Evolutionary conservation across 192 early-diverging fungal species (phyloP), one percentile per base, ranked within the genome.

Genomic region (Mortierella alpina): DNA sequence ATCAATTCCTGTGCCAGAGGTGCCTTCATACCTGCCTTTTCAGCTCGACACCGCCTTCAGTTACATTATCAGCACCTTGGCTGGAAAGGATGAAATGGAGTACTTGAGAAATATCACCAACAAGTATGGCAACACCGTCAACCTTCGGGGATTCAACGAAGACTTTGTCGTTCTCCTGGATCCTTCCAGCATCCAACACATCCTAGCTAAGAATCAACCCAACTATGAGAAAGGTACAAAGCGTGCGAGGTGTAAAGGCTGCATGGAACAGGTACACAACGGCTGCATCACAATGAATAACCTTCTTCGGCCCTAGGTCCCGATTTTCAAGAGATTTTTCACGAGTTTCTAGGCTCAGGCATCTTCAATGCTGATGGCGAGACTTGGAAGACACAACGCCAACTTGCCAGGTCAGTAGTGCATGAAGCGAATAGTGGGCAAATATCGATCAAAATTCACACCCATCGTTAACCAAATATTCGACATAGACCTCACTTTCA

Each of bases 361-460:
- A 93, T 93, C 70, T 93, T 93, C 70, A 91, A 89, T 77, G 81
- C 86, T 4, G 92, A 94, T 63, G 92, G 92, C 18, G 88, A 90
- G 2, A 64, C 69, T 8, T 94, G 92, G 92, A 83, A 83, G 31
- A 71, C 68, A 4, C 90, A 92, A 22, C 82, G 92, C 39, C 92
- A 94, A 59, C 22, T 79, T 11, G 76, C 76, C 11, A 70, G 76
- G 76, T 79, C 65, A 64, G 22, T 56, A 63, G 18, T 62, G 41
- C 8, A 18, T n/a, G 31, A 31, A 3, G 31, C 31, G 31, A 31
- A 31, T 3, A 31, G 31, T 31, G 31, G 3, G 31, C 31, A 31
- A 31, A 3, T 31, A 31, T 31, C 31, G 31, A 31, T 31, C 31
- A 31, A 31, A 3, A 31, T 2, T 31, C 31, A 31, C 31, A 31